Conservation (phyloP, 2,329 filamentous ascomycete species). For the Ophiostoma ips region DNA sequence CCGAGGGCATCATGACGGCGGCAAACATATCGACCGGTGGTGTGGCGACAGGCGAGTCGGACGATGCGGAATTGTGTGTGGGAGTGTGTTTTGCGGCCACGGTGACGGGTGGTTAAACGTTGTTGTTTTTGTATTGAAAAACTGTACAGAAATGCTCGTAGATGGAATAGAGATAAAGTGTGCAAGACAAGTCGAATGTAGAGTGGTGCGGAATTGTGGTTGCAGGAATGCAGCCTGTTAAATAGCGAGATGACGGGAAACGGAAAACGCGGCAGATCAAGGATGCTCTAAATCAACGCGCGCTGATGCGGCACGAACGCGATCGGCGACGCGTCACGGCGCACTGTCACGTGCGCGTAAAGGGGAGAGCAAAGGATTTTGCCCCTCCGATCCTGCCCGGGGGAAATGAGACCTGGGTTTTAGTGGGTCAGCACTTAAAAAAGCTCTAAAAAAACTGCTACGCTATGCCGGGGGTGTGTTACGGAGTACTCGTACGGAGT, state of each 20-base stretch:
- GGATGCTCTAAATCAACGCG: background rate
- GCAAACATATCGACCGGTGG: slow-evolving; percentile 9
- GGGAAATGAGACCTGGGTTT: background rate
- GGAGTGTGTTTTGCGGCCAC: background rate
- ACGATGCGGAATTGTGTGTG: background rate
- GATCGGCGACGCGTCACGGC: slow-evolving; percentile 4
- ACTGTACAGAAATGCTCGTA: no score
- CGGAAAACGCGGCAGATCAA: background rate
- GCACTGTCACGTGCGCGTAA: slow-evolving; percentile 2
- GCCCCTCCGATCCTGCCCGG: slow-evolving; percentile 8
- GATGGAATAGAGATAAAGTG: background rate
- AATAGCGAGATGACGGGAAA: background rate
- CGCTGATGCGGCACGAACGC: background rate
- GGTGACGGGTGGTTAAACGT: background rate
- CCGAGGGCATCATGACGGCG: slow-evolving; percentile 6
- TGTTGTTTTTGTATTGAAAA: no score
- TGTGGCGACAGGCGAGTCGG: slow-evolving; percentile 1
- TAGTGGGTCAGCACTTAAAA: background rate
- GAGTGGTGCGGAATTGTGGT: no score
- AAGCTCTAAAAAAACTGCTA: background rate
- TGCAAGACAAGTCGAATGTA: background rate
- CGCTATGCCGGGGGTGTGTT: no score
- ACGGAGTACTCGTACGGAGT: no score
- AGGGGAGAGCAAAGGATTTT: background rate
- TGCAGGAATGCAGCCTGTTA: no score